Conservation (phyloP, 2,329 filamentous ascomycete genomes). For the Cladosporium sp. region DNA sequence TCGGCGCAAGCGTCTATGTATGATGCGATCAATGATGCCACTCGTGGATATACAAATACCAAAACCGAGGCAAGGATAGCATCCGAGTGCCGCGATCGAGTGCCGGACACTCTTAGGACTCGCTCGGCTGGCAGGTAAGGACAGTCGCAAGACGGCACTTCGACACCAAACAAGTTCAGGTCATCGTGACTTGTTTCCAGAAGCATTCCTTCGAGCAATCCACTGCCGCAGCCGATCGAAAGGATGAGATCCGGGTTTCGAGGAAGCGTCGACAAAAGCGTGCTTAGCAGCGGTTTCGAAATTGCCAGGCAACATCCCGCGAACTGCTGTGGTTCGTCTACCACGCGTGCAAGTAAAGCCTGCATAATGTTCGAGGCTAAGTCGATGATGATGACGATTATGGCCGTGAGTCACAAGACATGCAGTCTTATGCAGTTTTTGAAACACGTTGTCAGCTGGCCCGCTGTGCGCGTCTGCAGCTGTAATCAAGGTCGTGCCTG, state of each 20-base stretch:
- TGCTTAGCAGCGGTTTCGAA: conserved; percentile 21
- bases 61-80: conserved; percentile 42
- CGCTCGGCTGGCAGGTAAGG: conserved; percentile 40
- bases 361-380: conserved; percentile 10
- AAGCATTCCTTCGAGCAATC: conserved; percentile 46
- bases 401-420: conserved; percentile 15
- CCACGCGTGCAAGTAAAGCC: conserved; percentile 13
- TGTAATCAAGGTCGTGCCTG: not conserved
- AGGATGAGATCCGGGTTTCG: conserved; percentile 19
- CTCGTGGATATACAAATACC: conserved; percentile 53
- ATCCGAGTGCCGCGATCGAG: conserved; percentile 40
- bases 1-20: conserved; percentile 39
- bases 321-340: conserved; percentile 19
- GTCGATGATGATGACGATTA: not conserved
- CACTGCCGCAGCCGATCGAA: conserved; percentile 49
- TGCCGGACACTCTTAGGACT: conserved; percentile 42
- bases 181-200: conserved; percentile 28
- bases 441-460: conserved; percentile 8
- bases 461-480: conserved; percentile 3
- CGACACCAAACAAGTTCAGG: conserved; percentile 42
- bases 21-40: conserved; percentile 40
- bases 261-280: conserved; percentile 17
- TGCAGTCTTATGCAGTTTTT: conserved; percentile 9
- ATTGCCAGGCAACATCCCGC: conserved; percentile 24
- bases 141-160: conserved; percentile 45